These are phyloP conservation scores for Zymoseptoria passerinii DNA, from an alignment of 2,329 filamentous ascomycete genomes.

Conservation along the genomic window DNA sequence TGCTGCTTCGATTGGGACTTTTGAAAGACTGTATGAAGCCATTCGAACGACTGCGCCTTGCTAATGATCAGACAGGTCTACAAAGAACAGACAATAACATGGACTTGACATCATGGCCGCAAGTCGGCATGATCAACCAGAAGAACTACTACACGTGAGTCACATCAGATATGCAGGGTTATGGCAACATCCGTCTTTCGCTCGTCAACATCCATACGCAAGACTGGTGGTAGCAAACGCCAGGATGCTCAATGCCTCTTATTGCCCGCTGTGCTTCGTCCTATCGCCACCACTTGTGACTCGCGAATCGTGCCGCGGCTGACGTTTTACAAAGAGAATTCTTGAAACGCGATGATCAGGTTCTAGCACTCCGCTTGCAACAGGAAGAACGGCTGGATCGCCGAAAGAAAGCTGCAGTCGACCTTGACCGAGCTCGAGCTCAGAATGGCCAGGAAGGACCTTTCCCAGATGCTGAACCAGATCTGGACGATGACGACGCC, in stretches of 20 bases:
- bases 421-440: slow-evolving; percentile 76
- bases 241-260: too few relatives aligned
- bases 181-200: not conserved
- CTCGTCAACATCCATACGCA: too few relatives aligned
- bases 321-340: slow-evolving; percentile 62
- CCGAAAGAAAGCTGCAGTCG: slow-evolving; percentile 77
- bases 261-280: not conserved
- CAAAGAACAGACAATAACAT: slow-evolving; percentile 98
- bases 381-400: slow-evolving; percentile 77
- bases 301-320: not conserved
- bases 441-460: slow-evolving; percentile 51
- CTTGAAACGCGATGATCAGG: slow-evolving; percentile 95
- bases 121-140: slow-evolving; percentile 90
- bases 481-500: slow-evolving; percentile 43
- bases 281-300: not conserved
- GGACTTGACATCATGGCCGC: slow-evolving; percentile 89
- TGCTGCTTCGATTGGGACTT: not conserved
- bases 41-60: slow-evolving; percentile 16
- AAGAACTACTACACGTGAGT: slow-evolving; percentile 98
- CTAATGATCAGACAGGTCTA: slow-evolving; percentile 53
- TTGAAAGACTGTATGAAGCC: slow-evolving; percentile 10
- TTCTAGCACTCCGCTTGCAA: slow-evolving; percentile 79
- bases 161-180: not conserved
- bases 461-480: slow-evolving; percentile 31
- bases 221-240: too few relatives aligned